phyloP scores from a whole-genome alignment of 345 rosid genomes.

The Citrus trifoliata region DNA sequence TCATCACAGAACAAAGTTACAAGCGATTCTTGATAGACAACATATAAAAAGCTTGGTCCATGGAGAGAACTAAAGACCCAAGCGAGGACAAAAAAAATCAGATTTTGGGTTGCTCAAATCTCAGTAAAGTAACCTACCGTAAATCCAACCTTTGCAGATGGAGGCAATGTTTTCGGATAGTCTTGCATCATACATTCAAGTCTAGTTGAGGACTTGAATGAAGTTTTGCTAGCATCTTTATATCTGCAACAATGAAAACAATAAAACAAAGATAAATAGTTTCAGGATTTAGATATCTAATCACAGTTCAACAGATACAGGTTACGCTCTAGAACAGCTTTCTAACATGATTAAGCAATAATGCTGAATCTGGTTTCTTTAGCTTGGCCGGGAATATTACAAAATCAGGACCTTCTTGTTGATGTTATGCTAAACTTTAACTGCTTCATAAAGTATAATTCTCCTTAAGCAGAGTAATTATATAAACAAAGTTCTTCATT shows the following conservation, averaged over 20 bases:
- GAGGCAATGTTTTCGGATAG: slow-evolving; percentile 90
- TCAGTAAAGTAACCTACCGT: slow-evolving; percentile 48
- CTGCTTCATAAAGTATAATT: not conserved
- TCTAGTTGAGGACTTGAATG: slow-evolving; percentile 87
- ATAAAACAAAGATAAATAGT: slow-evolving; percentile 3
- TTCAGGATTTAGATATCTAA: not conserved
- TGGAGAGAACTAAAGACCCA: not conserved
- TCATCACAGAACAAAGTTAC: slow-evolving; percentile 2
- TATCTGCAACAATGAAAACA: slow-evolving; percentile 47
- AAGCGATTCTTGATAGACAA: not conserved
- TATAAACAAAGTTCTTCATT: slow-evolving; percentile 1
- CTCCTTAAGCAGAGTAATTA: not conserved
- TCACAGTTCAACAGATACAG: not conserved
- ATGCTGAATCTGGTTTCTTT: not conserved
- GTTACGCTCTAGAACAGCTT: not conserved
- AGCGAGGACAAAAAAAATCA: slow-evolving; percentile 1
- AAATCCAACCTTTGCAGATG: slow-evolving; percentile 85
- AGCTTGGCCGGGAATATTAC: not conserved
- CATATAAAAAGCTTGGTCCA: not conserved
- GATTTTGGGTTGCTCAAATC: not conserved
- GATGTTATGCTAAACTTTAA: not conserved
- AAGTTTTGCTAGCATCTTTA: slow-evolving; percentile 86
- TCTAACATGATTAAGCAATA: slow-evolving; percentile 1
- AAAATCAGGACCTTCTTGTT: not conserved
- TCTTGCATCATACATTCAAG: slow-evolving; percentile 99